These are phyloP conservation scores for Verticillium nubilum DNA, from an alignment of 2,329 filamentous ascomycete genomes.

Conservation along the genomic window DNA sequence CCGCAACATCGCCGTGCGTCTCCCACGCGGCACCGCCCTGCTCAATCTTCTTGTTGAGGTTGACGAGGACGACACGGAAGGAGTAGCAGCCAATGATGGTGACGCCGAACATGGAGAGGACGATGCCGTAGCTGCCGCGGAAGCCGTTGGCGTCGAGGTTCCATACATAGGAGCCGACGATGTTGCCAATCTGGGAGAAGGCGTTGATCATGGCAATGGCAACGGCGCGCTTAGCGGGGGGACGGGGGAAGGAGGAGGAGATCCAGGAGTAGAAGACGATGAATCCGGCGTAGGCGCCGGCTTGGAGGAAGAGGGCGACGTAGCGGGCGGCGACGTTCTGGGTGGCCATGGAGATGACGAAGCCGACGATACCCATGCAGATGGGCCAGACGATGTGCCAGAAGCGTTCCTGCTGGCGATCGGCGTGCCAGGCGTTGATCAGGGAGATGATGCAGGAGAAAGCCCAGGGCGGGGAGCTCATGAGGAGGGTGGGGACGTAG, in stretches of 20 bases:
- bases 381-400: conserved; percentile 54
- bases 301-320: conserved; percentile 54
- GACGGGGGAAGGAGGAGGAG: conserved; percentile 50
- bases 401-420: conserved; percentile 46
- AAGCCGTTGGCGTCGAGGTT: conserved; percentile 52
- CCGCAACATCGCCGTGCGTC: conserved; percentile 28
- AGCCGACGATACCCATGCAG: conserved; percentile 46
- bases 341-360: conserved; percentile 56
- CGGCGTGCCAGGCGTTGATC: conserved; percentile 49
- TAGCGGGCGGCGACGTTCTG: conserved; percentile 51
- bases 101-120: conserved; percentile 58
- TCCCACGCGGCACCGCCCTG: conserved; percentile 33
- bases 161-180: conserved; percentile 61
- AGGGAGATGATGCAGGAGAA: conserved; percentile 54
- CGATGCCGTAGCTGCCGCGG: conserved; percentile 60
- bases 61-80: conserved; percentile 40
- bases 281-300: conserved; percentile 51
- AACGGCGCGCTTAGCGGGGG: conserved; percentile 55
- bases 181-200: conserved; percentile 51
- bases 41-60: conserved; percentile 42
- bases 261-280: conserved; percentile 57
- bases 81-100: conserved; percentile 46
- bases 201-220: conserved; percentile 57
- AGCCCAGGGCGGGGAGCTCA: conserved; percentile 53
- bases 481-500: conserved; percentile 47